Base-by-base conservation (phyloP, 2,329 filamentous ascomycete species). In the Lasiodiplodia sp. region DNA sequence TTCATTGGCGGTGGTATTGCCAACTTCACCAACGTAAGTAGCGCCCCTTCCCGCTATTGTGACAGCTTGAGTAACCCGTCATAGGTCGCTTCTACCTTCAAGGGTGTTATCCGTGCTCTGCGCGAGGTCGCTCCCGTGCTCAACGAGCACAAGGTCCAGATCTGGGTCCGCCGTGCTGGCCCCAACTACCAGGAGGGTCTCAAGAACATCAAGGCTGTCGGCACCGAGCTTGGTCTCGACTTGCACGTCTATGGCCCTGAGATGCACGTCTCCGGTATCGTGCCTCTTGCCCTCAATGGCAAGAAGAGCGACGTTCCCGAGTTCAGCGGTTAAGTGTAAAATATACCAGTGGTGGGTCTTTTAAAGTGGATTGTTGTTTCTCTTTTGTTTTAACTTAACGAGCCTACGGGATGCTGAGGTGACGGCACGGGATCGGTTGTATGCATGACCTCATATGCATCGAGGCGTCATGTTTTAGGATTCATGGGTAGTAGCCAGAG, bases 1-100 rank as follows among this genome's bases (percentile, higher is more conserved):
- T 99, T 99, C 89, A 98, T 99, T 75, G 96, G 96, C 83, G 96
- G 96, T 86, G 96, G 96, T 88, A 99, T 99, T 88, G 96, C 96
- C 88, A 99, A 99, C 91, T 99, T 99, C 87, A 99, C 96, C 87
- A 99, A 98, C 85, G 96, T 84, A 77, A 77, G 80, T 77, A n/a
- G 14, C 21, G 44, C 40, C 16, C 37, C 23, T 18, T 4, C 34
- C 12, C 37, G 3, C 47, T 60, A 6, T 38, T 25, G 40, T n/a
- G 34, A 14, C 31, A 53, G 31, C 23, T 52, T 16, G 14, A 51
- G 73, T 71, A 66, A 73, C 67, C 38, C 58, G 18, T 49, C 31
- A 16, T 70, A 84, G 78, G 82, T 99, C 67, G 96, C 96, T 70
- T 96, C 92, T 76, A 99, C 96, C 72, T 99, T 99, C 92, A 99